A percentile compares a stretch with the other conserved stretches of the same genome.
Conservation (phyloP, 495 filamentous ascomycete species). For the Xylaria longipes region DNA sequence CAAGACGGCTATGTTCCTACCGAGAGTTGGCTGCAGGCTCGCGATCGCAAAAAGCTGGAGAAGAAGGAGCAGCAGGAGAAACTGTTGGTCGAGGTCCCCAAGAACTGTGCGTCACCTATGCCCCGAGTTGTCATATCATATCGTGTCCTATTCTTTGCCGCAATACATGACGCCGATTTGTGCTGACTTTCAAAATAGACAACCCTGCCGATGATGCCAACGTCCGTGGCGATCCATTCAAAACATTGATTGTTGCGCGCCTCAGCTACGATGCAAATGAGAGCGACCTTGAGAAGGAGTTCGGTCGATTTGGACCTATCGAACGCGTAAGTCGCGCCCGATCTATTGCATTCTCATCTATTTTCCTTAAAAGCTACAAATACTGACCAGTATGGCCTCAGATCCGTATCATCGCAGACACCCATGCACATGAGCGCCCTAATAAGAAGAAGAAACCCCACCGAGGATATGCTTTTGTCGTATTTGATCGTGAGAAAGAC, state of each 20-base stretch:
- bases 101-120: slow-evolving; percentile 64
- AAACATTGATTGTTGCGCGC: slow-evolving; percentile 89
- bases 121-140: not conserved
- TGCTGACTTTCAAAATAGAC: slow-evolving; percentile 52
- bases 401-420: slow-evolving; percentile 85
- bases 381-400: slow-evolving; percentile 45
- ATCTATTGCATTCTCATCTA: not conserved
- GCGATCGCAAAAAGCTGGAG: slow-evolving; percentile 79
- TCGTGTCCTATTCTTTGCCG: slow-evolving; percentile 17
- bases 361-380: not conserved
- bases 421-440: slow-evolving; percentile 67
- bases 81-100: slow-evolving; percentile 68
- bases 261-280: slow-evolving; percentile 88
- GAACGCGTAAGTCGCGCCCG: slow-evolving; percentile 71
- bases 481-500: slow-evolving; percentile 96
- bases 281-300: slow-evolving; percentile 91
- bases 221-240: slow-evolving; percentile 91
- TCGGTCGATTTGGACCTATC: slow-evolving; percentile 92
- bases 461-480: slow-evolving; percentile 94
- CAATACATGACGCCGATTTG: not conserved
- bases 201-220: slow-evolving; percentile 79
- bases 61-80: slow-evolving; percentile 70
- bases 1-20: slow-evolving; percentile 80
- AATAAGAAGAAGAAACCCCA: slow-evolving; percentile 85
- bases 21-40: slow-evolving; percentile 89